Evolutionary conservation across 768 basidiomycete genomes (phyloP).

Genomic region (Mycena haematopus): DNA sequence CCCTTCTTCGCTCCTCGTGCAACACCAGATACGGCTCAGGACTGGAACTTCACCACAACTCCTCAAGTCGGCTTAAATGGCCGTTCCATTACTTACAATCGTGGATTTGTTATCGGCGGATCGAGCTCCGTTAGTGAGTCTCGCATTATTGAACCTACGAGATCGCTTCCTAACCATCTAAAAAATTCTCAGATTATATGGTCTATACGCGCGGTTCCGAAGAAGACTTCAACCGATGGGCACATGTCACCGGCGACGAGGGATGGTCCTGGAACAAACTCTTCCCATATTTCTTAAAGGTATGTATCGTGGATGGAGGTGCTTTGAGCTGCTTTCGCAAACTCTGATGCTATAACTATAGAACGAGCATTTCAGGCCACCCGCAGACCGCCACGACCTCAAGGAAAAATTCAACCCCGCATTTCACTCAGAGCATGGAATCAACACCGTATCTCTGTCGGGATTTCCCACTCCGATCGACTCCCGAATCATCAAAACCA

Average conservation of each 20-base stretch:
- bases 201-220: slow-evolving; percentile 28
- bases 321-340: too few relatives aligned
- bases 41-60: slow-evolving; percentile 27
- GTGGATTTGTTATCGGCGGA: slow-evolving; percentile 31
- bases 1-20: slow-evolving; percentile 14
- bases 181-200: slow-evolving; percentile 27
- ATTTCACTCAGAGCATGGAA: too few relatives aligned
- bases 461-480: too few relatives aligned
- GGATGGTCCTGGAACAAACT: slow-evolving; percentile 34
- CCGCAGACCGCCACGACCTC: too few relatives aligned
- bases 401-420: too few relatives aligned
- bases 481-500: too few relatives aligned
- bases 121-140: too few relatives aligned
- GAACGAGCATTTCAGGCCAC: too few relatives aligned
- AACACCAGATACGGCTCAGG: too few relatives aligned
- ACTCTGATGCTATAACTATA: too few relatives aligned
- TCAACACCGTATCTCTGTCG: too few relatives aligned
- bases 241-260: slow-evolving; percentile 27
- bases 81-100: slow-evolving; percentile 34
- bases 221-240: slow-evolving; percentile 32
- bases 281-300: slow-evolving; percentile 27
- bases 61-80: slow-evolving; percentile 34
- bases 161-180: neutral
- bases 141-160: neutral
- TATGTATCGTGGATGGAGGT: too few relatives aligned